phyloP scores from a whole-genome alignment of 2,329 filamentous ascomycete species.

The Neonectria punicea region DNA sequence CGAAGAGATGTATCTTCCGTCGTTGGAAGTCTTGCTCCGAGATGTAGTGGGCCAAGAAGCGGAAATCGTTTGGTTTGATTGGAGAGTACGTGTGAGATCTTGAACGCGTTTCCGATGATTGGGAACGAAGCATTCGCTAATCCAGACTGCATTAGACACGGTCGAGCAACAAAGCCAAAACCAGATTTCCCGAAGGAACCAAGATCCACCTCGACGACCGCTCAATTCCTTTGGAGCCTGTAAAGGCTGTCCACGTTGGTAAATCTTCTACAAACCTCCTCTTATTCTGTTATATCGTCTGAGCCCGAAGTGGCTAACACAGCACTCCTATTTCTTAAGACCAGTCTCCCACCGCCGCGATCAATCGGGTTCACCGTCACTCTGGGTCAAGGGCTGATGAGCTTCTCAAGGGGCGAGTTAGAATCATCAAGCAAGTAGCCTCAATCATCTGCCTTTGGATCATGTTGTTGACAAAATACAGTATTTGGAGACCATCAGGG shows the following conservation, averaged over 20 bases:
- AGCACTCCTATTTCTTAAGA: background rate
- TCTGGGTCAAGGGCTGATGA: background rate
- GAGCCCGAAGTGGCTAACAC: background rate
- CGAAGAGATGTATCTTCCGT: conserved; percentile 1
- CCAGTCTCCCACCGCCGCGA: background rate
- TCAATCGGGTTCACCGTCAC: conserved; percentile 3
- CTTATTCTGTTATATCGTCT: background rate
- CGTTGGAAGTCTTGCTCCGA: background rate
- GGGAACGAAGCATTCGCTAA: background rate
- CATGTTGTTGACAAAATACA: background rate
- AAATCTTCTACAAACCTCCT: background rate
- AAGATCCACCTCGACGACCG: conserved; percentile 8
- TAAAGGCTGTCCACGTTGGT: conserved; percentile 4
- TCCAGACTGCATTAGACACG: background rate
- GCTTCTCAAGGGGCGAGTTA: conserved; percentile 1
- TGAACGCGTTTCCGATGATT: too few relatives aligned
- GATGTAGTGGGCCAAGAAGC: background rate
- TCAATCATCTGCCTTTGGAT: background rate
- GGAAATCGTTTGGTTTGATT: conserved; percentile 11
- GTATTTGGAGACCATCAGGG: background rate
- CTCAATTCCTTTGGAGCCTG: background rate
- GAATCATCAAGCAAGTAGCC: conserved; percentile 2
- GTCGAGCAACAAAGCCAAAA: background rate
- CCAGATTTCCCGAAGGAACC: background rate
- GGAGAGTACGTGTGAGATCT: conserved; percentile 8